Evolutionary conservation across 73 alveolate species (phyloP).

Genomic region (Paramecium sonneborni): DNA sequence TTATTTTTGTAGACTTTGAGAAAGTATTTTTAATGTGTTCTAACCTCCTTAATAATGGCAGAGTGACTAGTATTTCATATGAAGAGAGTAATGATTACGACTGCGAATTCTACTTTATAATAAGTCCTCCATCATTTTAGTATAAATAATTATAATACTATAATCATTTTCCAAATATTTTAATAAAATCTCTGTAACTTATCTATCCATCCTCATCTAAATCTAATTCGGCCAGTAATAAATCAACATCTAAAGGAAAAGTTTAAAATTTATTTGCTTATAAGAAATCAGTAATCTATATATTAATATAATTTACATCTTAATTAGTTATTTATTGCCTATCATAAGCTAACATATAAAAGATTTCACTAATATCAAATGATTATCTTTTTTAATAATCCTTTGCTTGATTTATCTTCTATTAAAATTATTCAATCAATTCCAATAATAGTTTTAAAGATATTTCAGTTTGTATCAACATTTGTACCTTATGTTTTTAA

Average conservation of each 20-base stretch:
- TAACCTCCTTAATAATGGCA: background rate
- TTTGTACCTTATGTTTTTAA: background rate
- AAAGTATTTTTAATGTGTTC: background rate
- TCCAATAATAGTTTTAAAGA: background rate
- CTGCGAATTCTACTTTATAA: background rate
- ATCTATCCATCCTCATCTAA: background rate
- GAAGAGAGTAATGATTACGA: background rate
- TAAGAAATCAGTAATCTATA: background rate
- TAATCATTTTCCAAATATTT: constrained; percentile 6
- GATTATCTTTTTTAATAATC: background rate
- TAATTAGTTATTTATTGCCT: background rate
- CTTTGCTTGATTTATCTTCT: background rate
- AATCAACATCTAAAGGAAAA: background rate
- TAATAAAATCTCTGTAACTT: background rate
- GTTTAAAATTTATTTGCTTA: background rate
- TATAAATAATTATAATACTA: background rate
- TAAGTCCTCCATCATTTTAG: background rate
- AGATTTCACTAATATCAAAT: background rate
- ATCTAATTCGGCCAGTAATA: background rate
- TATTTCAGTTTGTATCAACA: background rate
- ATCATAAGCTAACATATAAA: constrained; percentile 4
- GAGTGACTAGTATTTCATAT: background rate
- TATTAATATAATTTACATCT: background rate
- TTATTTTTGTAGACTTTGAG: background rate
- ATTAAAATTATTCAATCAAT: background rate